These are phyloP conservation scores for Thalassiosira mediterranea DNA, from an alignment of 352 stramenopile genomes.

Conservation along the genomic window DNA sequence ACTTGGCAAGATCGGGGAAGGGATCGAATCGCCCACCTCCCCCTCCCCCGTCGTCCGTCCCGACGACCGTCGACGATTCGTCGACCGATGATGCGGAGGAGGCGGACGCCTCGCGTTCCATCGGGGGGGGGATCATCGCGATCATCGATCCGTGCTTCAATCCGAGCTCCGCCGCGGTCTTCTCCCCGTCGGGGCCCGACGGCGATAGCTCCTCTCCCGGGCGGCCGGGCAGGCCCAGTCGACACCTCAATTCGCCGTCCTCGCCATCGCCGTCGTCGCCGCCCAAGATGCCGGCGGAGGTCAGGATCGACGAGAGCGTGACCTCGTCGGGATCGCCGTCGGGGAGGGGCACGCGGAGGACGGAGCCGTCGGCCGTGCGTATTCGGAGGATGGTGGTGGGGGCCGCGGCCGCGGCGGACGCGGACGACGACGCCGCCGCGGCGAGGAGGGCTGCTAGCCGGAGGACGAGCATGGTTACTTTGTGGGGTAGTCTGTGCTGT, in stretches of 20 bases:
- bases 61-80: too few relatives aligned
- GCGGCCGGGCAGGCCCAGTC: slow-evolving; percentile 17
- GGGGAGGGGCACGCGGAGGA: slow-evolving; percentile 33
- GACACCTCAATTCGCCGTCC: slow-evolving; percentile 19
- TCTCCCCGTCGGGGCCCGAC: slow-evolving; percentile 18
- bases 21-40: slow-evolving; percentile 58
- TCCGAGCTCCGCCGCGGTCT: slow-evolving; percentile 40
- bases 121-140: slow-evolving; percentile 43
- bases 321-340: slow-evolving; percentile 11
- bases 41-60: too few relatives aligned
- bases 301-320: slow-evolving; percentile 46
- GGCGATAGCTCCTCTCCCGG: slow-evolving; percentile 12
- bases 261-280: slow-evolving; percentile 6
- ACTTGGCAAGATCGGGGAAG: slow-evolving; percentile 78
- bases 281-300: slow-evolving; percentile 24
- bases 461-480: too few relatives aligned
- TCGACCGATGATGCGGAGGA: background rate
- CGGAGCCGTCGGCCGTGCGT: slow-evolving; percentile 28
- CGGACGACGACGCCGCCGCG: background rate
- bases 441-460: too few relatives aligned
- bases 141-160: slow-evolving; percentile 72
- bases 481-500: too few relatives aligned
- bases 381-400: slow-evolving; percentile 31
- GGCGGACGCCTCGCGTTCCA: slow-evolving; percentile 6
- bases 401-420: background rate